Evolutionary conservation across 306 rosid species (phyloP), one percentile per base, ranked within the genome.

Genomic region (Trifolium pratense): DNA sequence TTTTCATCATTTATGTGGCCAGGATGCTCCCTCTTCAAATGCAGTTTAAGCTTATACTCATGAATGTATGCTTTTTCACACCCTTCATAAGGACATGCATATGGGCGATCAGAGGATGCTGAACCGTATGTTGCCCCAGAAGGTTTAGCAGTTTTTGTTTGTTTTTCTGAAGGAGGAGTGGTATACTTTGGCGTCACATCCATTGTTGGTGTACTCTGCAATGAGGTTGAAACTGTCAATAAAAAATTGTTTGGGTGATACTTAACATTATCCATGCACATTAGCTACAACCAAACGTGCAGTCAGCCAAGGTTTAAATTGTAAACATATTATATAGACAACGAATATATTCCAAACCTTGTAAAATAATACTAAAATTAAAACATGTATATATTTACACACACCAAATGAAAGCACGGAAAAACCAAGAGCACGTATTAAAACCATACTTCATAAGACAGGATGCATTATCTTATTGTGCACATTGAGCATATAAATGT

Each of bases 21-120:
- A 4, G 96, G 99, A 79, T 94, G 99, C 81, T 88, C 96, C 83
- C 92, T 88, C 84, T 91, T 89, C 46, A 91, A 81, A 87, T 93
- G 98, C 70, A 89, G 94, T 65, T 85, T 93, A 68, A 93, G 97
- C 86, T 93, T 93, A 91, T 93, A 89, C 81, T 89, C 97, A 42
- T 93, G 98, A 76, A 93, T 89, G 82, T 89, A 93, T 8, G 97
- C 96, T 70, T 93, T 93, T 65, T 88, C 96, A 53, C 98, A 91
- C 66, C 96, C 99, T 60, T 89, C 97, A 26, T 94, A 94, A 17
- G 97, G 96, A 71, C 99, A 94, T 17, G 92, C 93, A 42, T 85
- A 88, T 14, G 99, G 97, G 39, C 96, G 96, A 73, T 94, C 99
- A 7, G 97, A 91, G 5, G 97, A 89, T 57, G 95, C 96, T 11